Base-by-base conservation (phyloP, 148 eudicot genomes). In the Nepenthes gracilis region DNA sequence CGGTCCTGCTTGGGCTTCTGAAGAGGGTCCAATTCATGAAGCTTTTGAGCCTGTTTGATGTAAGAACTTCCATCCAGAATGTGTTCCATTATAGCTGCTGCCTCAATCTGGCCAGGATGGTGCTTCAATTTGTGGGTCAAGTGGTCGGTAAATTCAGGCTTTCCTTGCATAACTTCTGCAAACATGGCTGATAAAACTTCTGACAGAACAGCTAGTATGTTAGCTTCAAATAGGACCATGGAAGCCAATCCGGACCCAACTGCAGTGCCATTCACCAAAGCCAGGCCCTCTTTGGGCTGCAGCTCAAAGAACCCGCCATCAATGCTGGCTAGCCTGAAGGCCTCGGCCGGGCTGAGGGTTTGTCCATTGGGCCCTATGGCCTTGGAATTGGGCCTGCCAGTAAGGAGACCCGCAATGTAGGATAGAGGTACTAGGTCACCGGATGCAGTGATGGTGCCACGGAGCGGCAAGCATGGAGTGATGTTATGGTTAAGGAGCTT, bases 41-140 rank as follows among this genome's bases (percentile, higher is more conserved):
- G n/a, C 49, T 48, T 67, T 14, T 73, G 37, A 1, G 76, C 76
- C 53, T 60, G 63, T 43, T 67, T 73, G 12, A 73, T 59, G 52
- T 73, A 73, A 2, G 72, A 59, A 64, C 67, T 67, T n/a, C 72
- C 76, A 12, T 33, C 65, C 10, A 73, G 33, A n/a, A 73, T 67
- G 33, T 73, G 76, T 55, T 73, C 76, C 76, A 73, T 73, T 35
- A 68, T 68, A 2, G 72, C 76, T 4, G 68, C 76, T 7, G 76
- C 76, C 57, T 73, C 76, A 34, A 73, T 73, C 51, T 73, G 77
- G 35, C 77, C 72, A 6, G 77, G 77, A 47, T 73, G 77, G 14
- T 73, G 77, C 65, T 68, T 73, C 53, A 73, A 14, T 37, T 68
- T 73, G 51, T 73, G 77, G 32, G 77, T 73, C 62, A 73, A 60